Base-by-base conservation (phyloP, 805 yeast species). In the Kluyveromyces starmeri region DNA sequence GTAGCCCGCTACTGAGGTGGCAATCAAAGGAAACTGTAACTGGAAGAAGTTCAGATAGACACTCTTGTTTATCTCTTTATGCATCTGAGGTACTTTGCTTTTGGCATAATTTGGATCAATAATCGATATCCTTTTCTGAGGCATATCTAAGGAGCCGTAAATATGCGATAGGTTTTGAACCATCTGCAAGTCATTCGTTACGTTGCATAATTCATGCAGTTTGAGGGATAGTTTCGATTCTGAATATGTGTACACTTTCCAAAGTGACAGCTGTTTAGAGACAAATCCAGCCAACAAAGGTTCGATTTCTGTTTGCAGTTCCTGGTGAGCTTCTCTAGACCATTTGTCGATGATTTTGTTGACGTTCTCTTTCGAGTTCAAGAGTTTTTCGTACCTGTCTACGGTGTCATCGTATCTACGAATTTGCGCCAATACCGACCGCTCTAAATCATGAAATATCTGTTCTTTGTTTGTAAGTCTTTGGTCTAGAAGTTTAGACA, bases 161-260 rank as follows among this genome's bases (percentile, higher is more conserved):
- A 58, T 43, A 28, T 52, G 51, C 26, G 55, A 47, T 27, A 53
- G 48, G 28, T 45, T 47, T 16, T 47, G 47, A 15, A 48, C 31
- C 22, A 60, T 48, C 13, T 48, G 43, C 32, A 57, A 32, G 5
- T 50, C 34, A 12, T 38, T 26, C 5, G 42, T 51, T 2, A 44
- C 34, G 16, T 50, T 42, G 9, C 58, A 38, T 52, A 57, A 44
- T 22, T 48, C 46, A 12, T 49, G 44, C 2, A 59, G 28, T 13
- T 48, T 44, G 28, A 43, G 42, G 27, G 50, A 51, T 13, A 58
- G 39, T 27, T 49, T 55, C 38, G 43, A 37, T 26, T 58, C 62
- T 15, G 53, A 52, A 26, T 51, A 47, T 8, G 50, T 41, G 42
- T 58, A 58, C 11, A 59, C 33, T 42, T 47, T 57, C 56, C 55